Conservation (phyloP, 2,329 filamentous ascomycete genomes). For the Scytalidium sp. region DNA sequence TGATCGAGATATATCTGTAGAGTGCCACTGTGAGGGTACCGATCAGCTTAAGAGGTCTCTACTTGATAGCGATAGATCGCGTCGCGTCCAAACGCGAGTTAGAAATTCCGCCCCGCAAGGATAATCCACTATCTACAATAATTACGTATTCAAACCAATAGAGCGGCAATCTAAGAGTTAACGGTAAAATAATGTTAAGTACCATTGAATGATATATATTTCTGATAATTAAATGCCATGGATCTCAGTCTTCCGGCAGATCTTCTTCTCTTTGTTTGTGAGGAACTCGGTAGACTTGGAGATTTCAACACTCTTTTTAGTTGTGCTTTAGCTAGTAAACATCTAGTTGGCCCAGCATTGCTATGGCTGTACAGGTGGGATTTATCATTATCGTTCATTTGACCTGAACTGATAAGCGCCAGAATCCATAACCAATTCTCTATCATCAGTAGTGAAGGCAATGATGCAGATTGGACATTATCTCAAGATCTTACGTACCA, state of each 20-base stretch:
- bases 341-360: constrained; percentile 56
- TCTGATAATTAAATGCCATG: too few relatives aligned
- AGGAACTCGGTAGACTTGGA: constrained; percentile 50
- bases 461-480: constrained; percentile 33
- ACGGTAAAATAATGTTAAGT: too few relatives aligned
- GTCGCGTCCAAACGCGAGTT: not conserved
- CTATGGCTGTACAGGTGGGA: constrained; percentile 60
- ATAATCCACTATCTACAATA: not conserved
- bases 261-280: constrained; percentile 57
- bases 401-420: constrained; percentile 15
- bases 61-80: too few relatives aligned
- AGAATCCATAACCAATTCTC: constrained; percentile 46
- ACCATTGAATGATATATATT: too few relatives aligned
- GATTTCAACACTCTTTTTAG: constrained; percentile 61
- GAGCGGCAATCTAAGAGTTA: too few relatives aligned
- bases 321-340: constrained; percentile 52
- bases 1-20: too few relatives aligned
- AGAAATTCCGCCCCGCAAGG: not conserved
- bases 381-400: not conserved
- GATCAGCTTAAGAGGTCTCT: not conserved
- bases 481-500: constrained; percentile 12
- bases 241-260: constrained; percentile 44
- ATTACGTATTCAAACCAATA: not conserved
- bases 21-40: too few relatives aligned
- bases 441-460: constrained; percentile 38